Base-by-base conservation (phyloP, 1,284 basidiomycete species). In the Sanguinoderma infundibulare region DNA sequence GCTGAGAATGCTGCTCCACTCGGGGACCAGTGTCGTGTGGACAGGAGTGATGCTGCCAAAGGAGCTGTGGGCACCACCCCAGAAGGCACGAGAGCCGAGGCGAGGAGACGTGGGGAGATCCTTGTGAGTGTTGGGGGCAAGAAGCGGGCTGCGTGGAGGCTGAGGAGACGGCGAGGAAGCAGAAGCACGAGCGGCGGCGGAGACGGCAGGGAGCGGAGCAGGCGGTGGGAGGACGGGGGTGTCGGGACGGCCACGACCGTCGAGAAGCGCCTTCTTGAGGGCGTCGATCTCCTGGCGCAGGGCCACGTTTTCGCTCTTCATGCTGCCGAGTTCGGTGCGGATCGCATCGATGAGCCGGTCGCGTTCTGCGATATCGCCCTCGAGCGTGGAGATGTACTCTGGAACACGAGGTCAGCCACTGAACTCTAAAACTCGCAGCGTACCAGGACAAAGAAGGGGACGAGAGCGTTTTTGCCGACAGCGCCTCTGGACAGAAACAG, bases 321-420 rank as follows among this genome's bases (percentile, higher is more conserved):
- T 89, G 2, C 84, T 85, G 32, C 91, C 89, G 24, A 98, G 85
- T 75, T 99, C 95, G 35, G 87, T 83, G 59, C 93, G 89, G 69
- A 98, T 93, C 28, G 91, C 90, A 66, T 94, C 89, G 68, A 99
- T 93, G 61, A 98, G 86, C 28, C 86, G 82, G 78, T 99, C 97
- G 42, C 97, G 89, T 71, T 97, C 94, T 35, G 92, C 91, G 70
- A 98, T 94, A 76, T 98, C 94, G 53, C 90, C 91, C 77, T 98
- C 97, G 57, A 98, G 88, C 0, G 94, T 94, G 7, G 90, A 85
- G 65, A 98, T 97, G 76, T 98, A 97, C 77, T 98, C 96, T 91
- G 64, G 20, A n/a, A 52, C 26, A 46, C 35, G 51, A 24, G 28
- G 57, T 59, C 42, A 59, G 52, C 35, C 47, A 50, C 47, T 36